Percentiles rank a stretch among this genome's conserved stretches.
Evolutionary conservation across 306 rosid genomes (phyloP).

Genomic region (Cucumis cinereus): DNA sequence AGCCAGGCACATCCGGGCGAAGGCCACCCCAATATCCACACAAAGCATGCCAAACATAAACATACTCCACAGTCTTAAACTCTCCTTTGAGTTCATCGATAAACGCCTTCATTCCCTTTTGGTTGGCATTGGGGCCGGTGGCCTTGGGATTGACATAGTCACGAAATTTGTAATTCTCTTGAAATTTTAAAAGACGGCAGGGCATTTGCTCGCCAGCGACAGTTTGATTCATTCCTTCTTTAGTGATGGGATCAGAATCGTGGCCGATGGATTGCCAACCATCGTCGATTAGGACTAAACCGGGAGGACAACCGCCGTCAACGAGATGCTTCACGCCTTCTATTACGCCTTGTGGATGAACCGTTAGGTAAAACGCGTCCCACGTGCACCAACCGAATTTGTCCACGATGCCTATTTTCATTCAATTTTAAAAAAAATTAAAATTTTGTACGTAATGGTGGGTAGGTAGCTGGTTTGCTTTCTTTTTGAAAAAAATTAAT

Average conservation of each 20-base stretch:
- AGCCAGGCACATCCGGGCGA: slow-evolving; percentile 46
- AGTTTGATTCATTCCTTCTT: slow-evolving; percentile 61
- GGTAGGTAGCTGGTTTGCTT: too few species aligned
- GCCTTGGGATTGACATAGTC: slow-evolving; percentile 27
- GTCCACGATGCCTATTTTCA: slow-evolving; percentile 40
- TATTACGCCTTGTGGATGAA: slow-evolving; percentile 56
- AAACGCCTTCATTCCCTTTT: slow-evolving; percentile 57
- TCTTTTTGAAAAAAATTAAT: too few species aligned
- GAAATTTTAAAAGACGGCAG: slow-evolving; percentile 51
- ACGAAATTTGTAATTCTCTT: slow-evolving; percentile 65
- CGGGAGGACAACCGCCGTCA: slow-evolving; percentile 82
- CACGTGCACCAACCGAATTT: slow-evolving; percentile 98
- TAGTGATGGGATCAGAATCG: slow-evolving; percentile 44
- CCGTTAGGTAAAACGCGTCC: slow-evolving; percentile 90
- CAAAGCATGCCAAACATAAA: slow-evolving; percentile 91
- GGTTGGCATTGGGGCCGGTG: background rate
- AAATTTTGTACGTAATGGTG: too few species aligned
- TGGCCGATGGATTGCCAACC: slow-evolving; percentile 88
- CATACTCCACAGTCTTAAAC: slow-evolving; percentile 51
- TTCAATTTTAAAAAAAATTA: too few species aligned
- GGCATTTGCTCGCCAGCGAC: slow-evolving; percentile 93
- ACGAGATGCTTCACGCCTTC: slow-evolving; percentile 53
- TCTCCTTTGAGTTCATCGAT: slow-evolving; percentile 54
- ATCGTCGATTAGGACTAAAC: slow-evolving; percentile 66
- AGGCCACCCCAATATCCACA: slow-evolving; percentile 96